Evolutionary conservation across 495 filamentous ascomycete genomes (phyloP).

Genomic region (Podospora australis): DNA sequence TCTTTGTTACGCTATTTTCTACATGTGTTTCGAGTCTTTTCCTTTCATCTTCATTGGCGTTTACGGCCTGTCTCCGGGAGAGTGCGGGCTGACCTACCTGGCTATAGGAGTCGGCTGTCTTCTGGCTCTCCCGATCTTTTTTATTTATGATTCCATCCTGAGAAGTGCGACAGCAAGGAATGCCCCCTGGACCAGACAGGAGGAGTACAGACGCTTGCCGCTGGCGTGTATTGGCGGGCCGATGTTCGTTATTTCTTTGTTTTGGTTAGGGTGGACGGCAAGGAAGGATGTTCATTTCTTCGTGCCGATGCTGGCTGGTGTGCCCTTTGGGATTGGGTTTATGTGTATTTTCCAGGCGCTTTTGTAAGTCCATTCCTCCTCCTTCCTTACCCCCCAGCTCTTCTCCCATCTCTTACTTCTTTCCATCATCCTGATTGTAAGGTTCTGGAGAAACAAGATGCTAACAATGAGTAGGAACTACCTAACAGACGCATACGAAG

Average conservation of each 20-base stretch:
- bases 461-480: conserved; percentile 59
- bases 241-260: conserved; percentile 53
- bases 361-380: conserved; percentile 54
- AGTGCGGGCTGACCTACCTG: conserved; percentile 41
- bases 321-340: conserved; percentile 66
- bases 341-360: conserved; percentile 46
- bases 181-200: conserved; percentile 29
- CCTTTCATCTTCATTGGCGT: conserved; percentile 55
- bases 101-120: conserved; percentile 40
- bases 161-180: conserved; percentile 14
- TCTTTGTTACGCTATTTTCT: conserved; percentile 67
- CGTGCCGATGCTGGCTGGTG: conserved; percentile 56
- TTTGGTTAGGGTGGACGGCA: conserved; percentile 71
- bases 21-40: conserved; percentile 64
- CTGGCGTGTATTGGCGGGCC: conserved; percentile 61
- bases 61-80: conserved; percentile 39
- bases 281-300: conserved; percentile 50
- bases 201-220: conserved; percentile 61
- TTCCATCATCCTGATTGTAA: too few species aligned
- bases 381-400: conserved; percentile 33
- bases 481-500: conserved; percentile 68
- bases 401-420: conserved; percentile 32
- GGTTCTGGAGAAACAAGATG: too few species aligned
- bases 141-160: conserved; percentile 36
- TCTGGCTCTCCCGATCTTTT: conserved; percentile 47